Evolutionary conservation across 2,329 filamentous ascomycete species (phyloP), one percentile per base, ranked within the genome.

Genomic region (Amauroascus verrucosus): DNA sequence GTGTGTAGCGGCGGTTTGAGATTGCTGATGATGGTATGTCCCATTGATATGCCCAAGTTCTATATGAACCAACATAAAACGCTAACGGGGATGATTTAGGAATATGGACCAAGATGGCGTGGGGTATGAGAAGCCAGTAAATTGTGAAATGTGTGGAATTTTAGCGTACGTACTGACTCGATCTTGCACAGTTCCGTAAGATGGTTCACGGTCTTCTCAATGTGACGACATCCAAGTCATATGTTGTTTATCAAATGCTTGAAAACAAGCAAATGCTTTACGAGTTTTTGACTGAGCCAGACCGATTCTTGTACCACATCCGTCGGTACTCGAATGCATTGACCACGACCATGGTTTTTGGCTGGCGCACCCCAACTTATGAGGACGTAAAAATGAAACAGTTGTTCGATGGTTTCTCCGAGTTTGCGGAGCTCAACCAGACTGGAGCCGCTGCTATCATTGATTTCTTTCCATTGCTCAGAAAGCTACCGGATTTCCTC

Each of bases 181-280:
- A 9, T n/a, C n/a, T 13, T 20, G 5, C n/a, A 22, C 54, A 57
- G 45, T 60, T 62, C 49, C 65, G 64, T 13, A 67, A 67, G 46
- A 64, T 67, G 58, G 59, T 72, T 2, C 76, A 78, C 59, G 65
- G 63, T 1, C 66, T 76, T 1, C 71, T 79, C 26, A 77, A 78
- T 57, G 62, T 75, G 49, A 71, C 66, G 0, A 68, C 70, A 0
- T 70, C 75, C 2, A 70, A 68, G 51, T 64, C 66, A 7, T 82
- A 82, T 54, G 69, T 80, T 1, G 71, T 75, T 1, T 81, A 80
- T 57, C 77, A 81, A 57, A 71, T 75, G 46, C 67, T 81, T 2
- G 78, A 81, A 61, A 77, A 75, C 62, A 77, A 75, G 59, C 71
- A 75, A 48, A 76, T 81, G 76, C 18, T 67, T 56, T 56, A 66